A percentile compares a stretch with the other conserved stretches of the same genome.
phyloP scores from a whole-genome alignment of 345 rosid species.

The Brassica nigra region DNA sequence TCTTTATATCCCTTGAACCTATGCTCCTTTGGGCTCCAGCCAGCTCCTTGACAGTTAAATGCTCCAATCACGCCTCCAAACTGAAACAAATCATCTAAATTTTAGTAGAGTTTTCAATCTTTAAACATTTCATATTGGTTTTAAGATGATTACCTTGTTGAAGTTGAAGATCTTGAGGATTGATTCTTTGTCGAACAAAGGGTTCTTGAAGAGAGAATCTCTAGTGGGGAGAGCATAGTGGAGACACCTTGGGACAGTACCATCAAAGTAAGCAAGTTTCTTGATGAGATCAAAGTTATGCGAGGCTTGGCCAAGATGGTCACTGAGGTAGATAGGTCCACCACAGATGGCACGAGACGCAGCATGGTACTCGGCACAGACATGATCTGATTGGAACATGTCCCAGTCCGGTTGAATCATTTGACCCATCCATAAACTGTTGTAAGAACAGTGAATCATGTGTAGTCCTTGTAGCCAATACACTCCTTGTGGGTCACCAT shows the following conservation, averaged over 20 bases:
- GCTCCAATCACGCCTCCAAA: constrained; percentile 88
- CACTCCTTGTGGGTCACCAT: constrained; percentile 86
- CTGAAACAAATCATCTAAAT: constrained; percentile 35
- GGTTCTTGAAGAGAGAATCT: constrained; percentile 84
- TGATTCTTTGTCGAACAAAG: constrained; percentile 70
- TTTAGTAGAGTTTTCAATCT: not conserved
- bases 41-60: constrained; percentile 95
- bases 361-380: constrained; percentile 83
- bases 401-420: constrained; percentile 95
- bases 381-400: constrained; percentile 93
- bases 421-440: constrained; percentile 95
- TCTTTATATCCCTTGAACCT: constrained; percentile 61
- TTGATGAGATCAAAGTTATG: constrained; percentile 78
- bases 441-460: constrained; percentile 89
- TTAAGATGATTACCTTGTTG: constrained; percentile 88
- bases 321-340: constrained; percentile 84
- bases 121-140: not conserved
- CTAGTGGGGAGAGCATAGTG: constrained; percentile 80
- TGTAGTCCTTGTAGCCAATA: constrained; percentile 93
- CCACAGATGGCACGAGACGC: constrained; percentile 89
- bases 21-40: constrained; percentile 68
- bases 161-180: constrained; percentile 87
- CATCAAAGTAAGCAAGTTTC: constrained; percentile 72
- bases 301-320: constrained; percentile 54
- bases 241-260: constrained; percentile 77